Evolutionary conservation across 2,329 filamentous ascomycete species (phyloP).

Genomic region (Sordariomycetes sp.): DNA sequence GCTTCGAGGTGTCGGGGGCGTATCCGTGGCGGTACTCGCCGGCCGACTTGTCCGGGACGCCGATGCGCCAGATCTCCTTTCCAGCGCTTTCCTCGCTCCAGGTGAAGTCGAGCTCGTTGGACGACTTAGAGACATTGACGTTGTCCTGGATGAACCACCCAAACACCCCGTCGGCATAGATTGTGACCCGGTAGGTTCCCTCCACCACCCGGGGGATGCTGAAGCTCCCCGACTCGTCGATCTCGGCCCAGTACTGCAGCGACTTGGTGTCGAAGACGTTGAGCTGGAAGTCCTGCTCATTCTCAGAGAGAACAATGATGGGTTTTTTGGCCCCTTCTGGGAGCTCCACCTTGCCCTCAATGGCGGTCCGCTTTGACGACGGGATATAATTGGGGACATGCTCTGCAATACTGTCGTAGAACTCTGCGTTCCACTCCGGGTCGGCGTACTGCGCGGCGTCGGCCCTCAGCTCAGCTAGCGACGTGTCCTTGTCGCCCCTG

Average conservation of each 20-base stretch:
- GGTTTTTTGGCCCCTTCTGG: slow-evolving; percentile 35
- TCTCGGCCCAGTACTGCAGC: slow-evolving; percentile 49
- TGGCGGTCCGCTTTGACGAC: slow-evolving; percentile 33
- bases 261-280: slow-evolving; percentile 37
- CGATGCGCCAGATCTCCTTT: slow-evolving; percentile 47
- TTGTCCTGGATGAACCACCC: slow-evolving; percentile 43
- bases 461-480: slow-evolving; percentile 6
- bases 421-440: slow-evolving; percentile 40
- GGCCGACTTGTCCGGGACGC: slow-evolving; percentile 45
- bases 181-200: slow-evolving; percentile 46
- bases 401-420: slow-evolving; percentile 49
- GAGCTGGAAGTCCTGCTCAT: slow-evolving; percentile 18
- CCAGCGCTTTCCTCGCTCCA: slow-evolving; percentile 44
- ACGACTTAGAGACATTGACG: slow-evolving; percentile 18
- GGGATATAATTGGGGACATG: slow-evolving; percentile 46
- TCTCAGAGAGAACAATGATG: slow-evolving; percentile 35
- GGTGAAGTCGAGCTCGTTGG: slow-evolving; percentile 21
- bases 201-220: slow-evolving; percentile 40
- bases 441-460: slow-evolving; percentile 39
- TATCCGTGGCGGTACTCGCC: slow-evolving; percentile 49
- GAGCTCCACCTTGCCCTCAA: slow-evolving; percentile 34
- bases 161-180: slow-evolving; percentile 50
- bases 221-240: slow-evolving; percentile 31
- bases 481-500: slow-evolving; percentile 8
- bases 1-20: slow-evolving; percentile 29